phyloP scores from a whole-genome alignment of 2,329 filamentous ascomycete species.

The Eurotiales sp. region DNA sequence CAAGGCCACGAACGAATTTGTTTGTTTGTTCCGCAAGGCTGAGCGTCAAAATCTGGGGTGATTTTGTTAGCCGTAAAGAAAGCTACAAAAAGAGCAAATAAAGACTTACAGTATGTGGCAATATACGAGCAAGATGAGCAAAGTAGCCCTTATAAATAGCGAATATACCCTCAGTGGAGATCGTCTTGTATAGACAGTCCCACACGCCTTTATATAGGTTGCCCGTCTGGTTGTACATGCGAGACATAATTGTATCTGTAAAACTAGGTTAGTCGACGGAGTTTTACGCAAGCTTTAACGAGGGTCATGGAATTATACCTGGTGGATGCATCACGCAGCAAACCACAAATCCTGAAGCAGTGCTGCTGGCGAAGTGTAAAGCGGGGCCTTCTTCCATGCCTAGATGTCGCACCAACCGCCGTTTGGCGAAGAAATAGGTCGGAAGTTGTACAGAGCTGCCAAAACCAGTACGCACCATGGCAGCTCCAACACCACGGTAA shows the following conservation, averaged over 20 bases:
- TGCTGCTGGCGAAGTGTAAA: constrained; percentile 83
- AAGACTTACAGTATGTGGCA: constrained; percentile 74
- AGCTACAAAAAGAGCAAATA: background rate
- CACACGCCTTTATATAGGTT: constrained; percentile 93
- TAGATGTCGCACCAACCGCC: constrained; percentile 73
- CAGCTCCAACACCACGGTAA: constrained; percentile 85
- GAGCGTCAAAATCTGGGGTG: constrained; percentile 70
- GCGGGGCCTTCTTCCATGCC: constrained; percentile 88
- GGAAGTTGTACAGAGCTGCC: constrained; percentile 94
- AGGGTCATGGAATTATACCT: constrained; percentile 53
- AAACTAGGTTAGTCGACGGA: constrained; percentile 12
- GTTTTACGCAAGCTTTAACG: background rate
- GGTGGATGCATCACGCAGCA: constrained; percentile 98
- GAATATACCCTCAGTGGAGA: constrained; percentile 83
- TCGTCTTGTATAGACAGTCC: constrained; percentile 86
- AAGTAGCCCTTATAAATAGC: constrained; percentile 98
- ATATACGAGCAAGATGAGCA: constrained; percentile 86
- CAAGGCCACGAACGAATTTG: constrained; percentile 79
- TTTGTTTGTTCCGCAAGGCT: constrained; percentile 96
- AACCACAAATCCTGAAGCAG: constrained; percentile 89
- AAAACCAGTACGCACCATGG: constrained; percentile 94
- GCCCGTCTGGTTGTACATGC: constrained; percentile 97
- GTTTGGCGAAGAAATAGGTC: constrained; percentile 97
- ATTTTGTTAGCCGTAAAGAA: constrained; percentile 21
- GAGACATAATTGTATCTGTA: constrained; percentile 91